These are phyloP conservation scores for Pseudomicrostroma phylloplanum DNA, from an alignment of 1,284 basidiomycete species.

Conservation along the genomic window DNA sequence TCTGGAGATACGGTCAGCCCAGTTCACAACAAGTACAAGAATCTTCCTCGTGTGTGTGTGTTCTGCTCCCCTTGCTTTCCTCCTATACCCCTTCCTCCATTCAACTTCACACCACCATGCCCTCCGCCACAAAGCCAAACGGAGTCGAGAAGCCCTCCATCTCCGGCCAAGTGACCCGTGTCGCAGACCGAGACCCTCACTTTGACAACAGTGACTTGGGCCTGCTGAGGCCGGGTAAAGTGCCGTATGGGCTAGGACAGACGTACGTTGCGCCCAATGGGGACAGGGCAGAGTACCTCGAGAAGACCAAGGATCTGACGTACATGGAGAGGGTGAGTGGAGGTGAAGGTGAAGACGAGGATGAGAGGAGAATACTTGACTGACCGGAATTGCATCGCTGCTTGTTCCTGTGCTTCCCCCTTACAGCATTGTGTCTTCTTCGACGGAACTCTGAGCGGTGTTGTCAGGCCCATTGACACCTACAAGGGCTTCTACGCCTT, in stretches of 20 bases:
- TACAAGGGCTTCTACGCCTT: conserved; percentile 9
- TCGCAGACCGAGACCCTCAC: neutral
- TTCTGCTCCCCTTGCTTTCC: no score
- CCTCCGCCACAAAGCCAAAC: no score
- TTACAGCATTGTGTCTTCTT: neutral
- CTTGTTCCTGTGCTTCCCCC: no score
- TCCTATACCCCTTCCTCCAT: no score
- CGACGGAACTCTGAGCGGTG: neutral
- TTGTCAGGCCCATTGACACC: conserved; percentile 2
- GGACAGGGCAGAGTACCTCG: neutral
- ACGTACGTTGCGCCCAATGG: conserved; percentile 9
- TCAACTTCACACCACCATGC: no score
- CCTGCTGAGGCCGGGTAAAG: neutral
- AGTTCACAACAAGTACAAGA: no score
- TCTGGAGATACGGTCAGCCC: no score
- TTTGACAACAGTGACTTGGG: neutral
- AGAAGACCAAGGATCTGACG: neutral
- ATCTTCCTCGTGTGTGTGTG: no score
- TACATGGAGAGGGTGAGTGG: neutral
- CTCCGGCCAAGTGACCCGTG: neutral
- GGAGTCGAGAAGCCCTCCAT: no score
- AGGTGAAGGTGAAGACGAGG: no score
- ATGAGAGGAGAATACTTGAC: no score
- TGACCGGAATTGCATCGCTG: no score
- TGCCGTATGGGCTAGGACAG: neutral